These are phyloP conservation scores for Lepidium aucheri DNA, from an alignment of 345 rosid genomes.

Conservation along the genomic window DNA sequence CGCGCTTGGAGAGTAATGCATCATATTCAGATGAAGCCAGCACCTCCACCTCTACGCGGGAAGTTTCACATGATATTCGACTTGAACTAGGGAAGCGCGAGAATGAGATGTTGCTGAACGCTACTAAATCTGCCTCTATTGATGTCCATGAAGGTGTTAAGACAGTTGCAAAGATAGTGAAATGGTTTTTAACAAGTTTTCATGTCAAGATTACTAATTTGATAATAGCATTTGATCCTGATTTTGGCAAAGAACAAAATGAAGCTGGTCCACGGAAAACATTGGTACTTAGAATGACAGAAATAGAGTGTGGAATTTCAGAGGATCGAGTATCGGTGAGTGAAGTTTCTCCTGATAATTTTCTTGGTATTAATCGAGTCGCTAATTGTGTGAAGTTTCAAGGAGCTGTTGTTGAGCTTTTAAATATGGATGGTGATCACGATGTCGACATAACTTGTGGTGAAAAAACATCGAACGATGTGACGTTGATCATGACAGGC, in stretches of 20 bases:
- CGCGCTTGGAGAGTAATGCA: conserved; percentile 28
- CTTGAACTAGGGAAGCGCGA: conserved; percentile 31
- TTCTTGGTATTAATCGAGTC: conserved; percentile 64
- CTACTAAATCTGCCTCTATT: conserved; percentile 31
- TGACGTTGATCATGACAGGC: conserved; percentile 52
- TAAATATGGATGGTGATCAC: conserved; percentile 40
- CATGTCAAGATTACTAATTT: conserved; percentile 57
- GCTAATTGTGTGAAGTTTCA: conserved; percentile 68
- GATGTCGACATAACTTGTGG: conserved; percentile 18
- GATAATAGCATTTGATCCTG: conserved; percentile 77
- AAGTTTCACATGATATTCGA: conserved; percentile 21
- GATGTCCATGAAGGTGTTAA: conserved; percentile 98
- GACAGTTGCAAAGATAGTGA: conserved; percentile 91
- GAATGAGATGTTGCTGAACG: conserved; percentile 28
- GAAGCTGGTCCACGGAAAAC: conserved; percentile 29
- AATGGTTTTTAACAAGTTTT: conserved; percentile 82
- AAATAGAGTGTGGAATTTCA: conserved; percentile 73
- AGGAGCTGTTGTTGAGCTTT: conserved; percentile 77
- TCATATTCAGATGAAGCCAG: conserved; percentile 24
- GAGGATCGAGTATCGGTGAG: conserved; percentile 35
- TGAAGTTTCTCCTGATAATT: conserved; percentile 34
- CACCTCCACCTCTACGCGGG: conserved; percentile 26
- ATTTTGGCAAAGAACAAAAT: conserved; percentile 26
- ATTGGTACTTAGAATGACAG: conserved; percentile 63
- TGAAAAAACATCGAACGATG: conserved; percentile 27